A percentile compares a stretch with the other conserved stretches of the same genome.
These are phyloP conservation scores for Trichophyton equinum DNA, from an alignment of 2,329 filamentous ascomycete genomes.

Conservation along the genomic window DNA sequence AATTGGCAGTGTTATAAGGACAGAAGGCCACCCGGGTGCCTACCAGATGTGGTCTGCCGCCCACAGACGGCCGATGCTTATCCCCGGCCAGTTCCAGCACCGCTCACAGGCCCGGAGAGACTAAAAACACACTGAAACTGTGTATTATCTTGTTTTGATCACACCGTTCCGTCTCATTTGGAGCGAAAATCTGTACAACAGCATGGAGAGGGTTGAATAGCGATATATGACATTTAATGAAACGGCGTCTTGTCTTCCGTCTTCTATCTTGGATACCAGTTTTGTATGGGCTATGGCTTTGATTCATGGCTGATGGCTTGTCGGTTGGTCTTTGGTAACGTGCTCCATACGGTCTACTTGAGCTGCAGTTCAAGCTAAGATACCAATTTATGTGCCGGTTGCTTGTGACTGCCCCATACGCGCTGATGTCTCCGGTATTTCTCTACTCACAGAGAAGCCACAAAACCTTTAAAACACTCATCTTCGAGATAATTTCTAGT, in stretches of 20 bases:
- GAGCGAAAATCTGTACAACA: conserved; percentile 5
- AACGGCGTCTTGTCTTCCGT: background rate
- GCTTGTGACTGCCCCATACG: too few species aligned
- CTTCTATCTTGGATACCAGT: background rate
- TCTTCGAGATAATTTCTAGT: too few species aligned
- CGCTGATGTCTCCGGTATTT: too few species aligned
- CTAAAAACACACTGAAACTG: background rate
- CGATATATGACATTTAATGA: conserved; percentile 1
- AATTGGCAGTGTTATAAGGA: conserved; percentile 90
- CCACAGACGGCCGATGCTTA: conserved; percentile 60
- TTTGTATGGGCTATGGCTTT: background rate
- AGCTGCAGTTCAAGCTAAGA: too few species aligned
- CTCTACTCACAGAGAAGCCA: too few species aligned
- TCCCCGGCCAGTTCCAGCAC: conserved; percentile 37
- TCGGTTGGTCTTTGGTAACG: too few species aligned
- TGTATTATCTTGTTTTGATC: background rate
- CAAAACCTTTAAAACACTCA: too few species aligned
- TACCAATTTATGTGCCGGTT: too few species aligned
- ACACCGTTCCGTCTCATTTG: background rate
- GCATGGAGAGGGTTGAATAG: background rate
- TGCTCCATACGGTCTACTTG: too few species aligned
- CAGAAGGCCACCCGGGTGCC: conserved; percentile 67
- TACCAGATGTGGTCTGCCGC: conserved; percentile 64
- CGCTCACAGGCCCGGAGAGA: conserved; percentile 17
- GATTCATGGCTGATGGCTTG: background rate